Evolutionary conservation across 306 rosid genomes (phyloP).

Genomic region (Cucurbita pepo): DNA sequence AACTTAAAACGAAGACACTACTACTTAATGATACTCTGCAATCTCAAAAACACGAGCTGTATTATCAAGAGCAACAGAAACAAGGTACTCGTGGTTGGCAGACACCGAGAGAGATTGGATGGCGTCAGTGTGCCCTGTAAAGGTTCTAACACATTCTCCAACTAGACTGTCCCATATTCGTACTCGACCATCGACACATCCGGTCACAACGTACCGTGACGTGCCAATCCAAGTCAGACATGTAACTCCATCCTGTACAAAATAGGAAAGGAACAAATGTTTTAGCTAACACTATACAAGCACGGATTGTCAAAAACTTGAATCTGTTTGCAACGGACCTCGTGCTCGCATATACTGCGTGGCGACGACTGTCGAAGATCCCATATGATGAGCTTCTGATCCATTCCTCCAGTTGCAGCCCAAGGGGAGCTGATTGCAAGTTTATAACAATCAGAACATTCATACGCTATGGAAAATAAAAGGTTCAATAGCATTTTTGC

Average conservation of each 20-base stretch:
- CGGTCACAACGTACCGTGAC: slow-evolving; percentile 44
- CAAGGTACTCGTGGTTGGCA: slow-evolving; percentile 44
- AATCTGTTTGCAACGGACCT: slow-evolving; percentile 30
- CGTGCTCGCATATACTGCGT: slow-evolving; percentile 58
- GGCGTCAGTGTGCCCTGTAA: slow-evolving; percentile 43
- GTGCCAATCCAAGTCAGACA: slow-evolving; percentile 71
- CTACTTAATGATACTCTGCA: slow-evolving; percentile 25
- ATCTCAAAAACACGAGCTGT: slow-evolving; percentile 76
- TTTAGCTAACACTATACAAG: no score
- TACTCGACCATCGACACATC: slow-evolving; percentile 64
- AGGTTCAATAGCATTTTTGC: not conserved
- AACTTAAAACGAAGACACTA: not conserved
- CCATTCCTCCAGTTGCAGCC: slow-evolving; percentile 88
- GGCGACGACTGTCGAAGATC: slow-evolving; percentile 53
- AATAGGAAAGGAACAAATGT: not conserved
- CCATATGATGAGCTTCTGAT: slow-evolving; percentile 57
- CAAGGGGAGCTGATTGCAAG: slow-evolving; percentile 35
- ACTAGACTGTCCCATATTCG: slow-evolving; percentile 75
- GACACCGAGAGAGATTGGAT: slow-evolving; percentile 59
- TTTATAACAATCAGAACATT: slow-evolving; percentile 5
- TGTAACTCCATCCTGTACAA: slow-evolving; percentile 60
- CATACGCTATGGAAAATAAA: not conserved
- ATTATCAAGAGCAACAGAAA: slow-evolving; percentile 56
- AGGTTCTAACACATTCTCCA: slow-evolving; percentile 57
- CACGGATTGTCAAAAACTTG: no score